These are phyloP conservation scores for Aspergillus udagawae DNA, from an alignment of 2,329 filamentous ascomycete genomes.

Conservation along the genomic window DNA sequence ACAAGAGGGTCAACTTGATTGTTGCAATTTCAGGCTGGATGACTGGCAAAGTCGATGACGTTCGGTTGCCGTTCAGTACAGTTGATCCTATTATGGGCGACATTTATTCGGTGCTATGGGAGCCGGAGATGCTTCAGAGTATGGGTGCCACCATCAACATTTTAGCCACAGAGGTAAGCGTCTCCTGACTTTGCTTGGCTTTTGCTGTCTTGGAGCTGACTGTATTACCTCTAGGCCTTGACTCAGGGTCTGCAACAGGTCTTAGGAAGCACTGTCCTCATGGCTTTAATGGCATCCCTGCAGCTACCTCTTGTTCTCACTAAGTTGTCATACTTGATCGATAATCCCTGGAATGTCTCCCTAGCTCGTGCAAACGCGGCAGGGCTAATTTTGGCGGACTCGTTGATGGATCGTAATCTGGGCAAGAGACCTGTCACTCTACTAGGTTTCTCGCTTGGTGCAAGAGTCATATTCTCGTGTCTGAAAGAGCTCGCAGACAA, in stretches of 20 bases:
- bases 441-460: slow-evolving; percentile 89
- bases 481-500: slow-evolving; percentile 79
- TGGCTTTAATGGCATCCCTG: slow-evolving; percentile 85
- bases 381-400: slow-evolving; percentile 90
- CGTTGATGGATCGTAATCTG: slow-evolving; percentile 83
- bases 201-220: slow-evolving; percentile 20
- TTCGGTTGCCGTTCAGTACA: slow-evolving; percentile 90
- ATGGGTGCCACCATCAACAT: slow-evolving; percentile 99
- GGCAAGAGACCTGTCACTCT: slow-evolving; percentile 88
- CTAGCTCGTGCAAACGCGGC: slow-evolving; percentile 83
- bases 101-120: slow-evolving; percentile 94
- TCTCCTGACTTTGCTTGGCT: not conserved
- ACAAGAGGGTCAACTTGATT: slow-evolving; percentile 93
- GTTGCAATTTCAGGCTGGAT: slow-evolving; percentile 97
- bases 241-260: slow-evolving; percentile 96
- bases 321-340: slow-evolving; percentile 92
- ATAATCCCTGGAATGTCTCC: slow-evolving; percentile 98
- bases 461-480: slow-evolving; percentile 88
- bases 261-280: slow-evolving; percentile 81
- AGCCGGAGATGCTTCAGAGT: slow-evolving; percentile 94
- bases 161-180: slow-evolving; percentile 81
- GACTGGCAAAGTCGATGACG: slow-evolving; percentile 95
- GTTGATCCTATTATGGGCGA: slow-evolving; percentile 98
- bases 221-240: slow-evolving; percentile 61
- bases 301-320: slow-evolving; percentile 89